These are phyloP conservation scores for Suillus fuscotomentosus DNA, from an alignment of 768 basidiomycete species.

Conservation along the genomic window DNA sequence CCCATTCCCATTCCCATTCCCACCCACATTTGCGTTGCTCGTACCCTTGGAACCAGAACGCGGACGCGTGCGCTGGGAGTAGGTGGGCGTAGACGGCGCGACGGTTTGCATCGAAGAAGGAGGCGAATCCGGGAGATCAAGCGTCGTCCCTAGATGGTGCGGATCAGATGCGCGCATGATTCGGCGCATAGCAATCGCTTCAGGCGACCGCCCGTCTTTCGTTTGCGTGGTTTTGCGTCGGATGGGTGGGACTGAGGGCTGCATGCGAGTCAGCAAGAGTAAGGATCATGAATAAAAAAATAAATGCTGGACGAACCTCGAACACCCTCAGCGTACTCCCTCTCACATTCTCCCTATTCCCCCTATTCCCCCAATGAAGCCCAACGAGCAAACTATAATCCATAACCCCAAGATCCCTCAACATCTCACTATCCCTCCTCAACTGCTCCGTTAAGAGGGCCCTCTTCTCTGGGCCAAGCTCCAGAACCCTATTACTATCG, in stretches of 20 bases:
- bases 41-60: background rate
- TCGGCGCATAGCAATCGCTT: slow-evolving; percentile 81
- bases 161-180: slow-evolving; percentile 84
- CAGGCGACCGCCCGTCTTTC: slow-evolving; percentile 59
- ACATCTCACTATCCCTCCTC: slow-evolving; percentile 79
- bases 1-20: background rate
- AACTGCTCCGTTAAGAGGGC: slow-evolving; percentile 91
- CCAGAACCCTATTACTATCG: slow-evolving; percentile 67
- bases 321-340: slow-evolving; percentile 91
- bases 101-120: slow-evolving; percentile 26
- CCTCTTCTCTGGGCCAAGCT: slow-evolving; percentile 95
- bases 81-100: background rate
- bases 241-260: slow-evolving; percentile 71
- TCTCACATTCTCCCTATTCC: slow-evolving; percentile 89
- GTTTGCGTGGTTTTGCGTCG: slow-evolving; percentile 60
- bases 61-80: background rate
- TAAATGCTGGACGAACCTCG: slow-evolving; percentile 54
- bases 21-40: background rate
- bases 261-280: background rate
- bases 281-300: background rate
- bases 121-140: slow-evolving; percentile 52
- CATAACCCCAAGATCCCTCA: slow-evolving; percentile 87
- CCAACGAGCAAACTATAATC: slow-evolving; percentile 95
- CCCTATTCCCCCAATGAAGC: slow-evolving; percentile 87
- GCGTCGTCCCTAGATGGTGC: slow-evolving; percentile 57